Evolutionary conservation across 805 yeast genomes (phyloP), one percentile per base, ranked within the genome.

Genomic region (Suhomyces sp.): DNA sequence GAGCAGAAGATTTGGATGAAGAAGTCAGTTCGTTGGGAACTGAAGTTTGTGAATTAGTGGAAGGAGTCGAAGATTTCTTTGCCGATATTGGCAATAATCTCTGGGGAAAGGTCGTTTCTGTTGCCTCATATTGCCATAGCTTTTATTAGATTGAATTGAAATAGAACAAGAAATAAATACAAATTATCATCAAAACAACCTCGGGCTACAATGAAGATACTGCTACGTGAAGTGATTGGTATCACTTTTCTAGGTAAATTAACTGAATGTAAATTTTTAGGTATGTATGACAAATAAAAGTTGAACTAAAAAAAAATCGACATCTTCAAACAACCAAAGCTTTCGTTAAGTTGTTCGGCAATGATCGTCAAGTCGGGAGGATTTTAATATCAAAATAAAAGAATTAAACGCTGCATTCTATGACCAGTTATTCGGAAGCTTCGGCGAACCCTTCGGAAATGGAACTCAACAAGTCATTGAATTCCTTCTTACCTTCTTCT

Each of bases 391-490:
- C 3, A 17, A 26, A 7, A 7, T 20, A 26, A 13, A 26, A 33
- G 40, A 43, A 31, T 32, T 34, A 33, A 42, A 39, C 21, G 35
- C 35, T 18, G 26, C 38, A 36, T 24, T 11, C 12, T 23, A 6
- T 23, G n/a, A 17, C 17, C 28, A 20, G 10, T 51, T 77, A 91
- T 70, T 91, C 98, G 39, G 95, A 77, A 21, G 96, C 95, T 65
- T 91, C 97, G 44, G 95, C 91, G 68, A 93, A 93, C 66, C 86
- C 81, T 62, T 93, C 98, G 49, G 84, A 76, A 55, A 93, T 87
- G 52, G 70, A 76, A 36, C 79, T 63, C 54, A 84, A 70, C 54
- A 93, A 76, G 52, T 79, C 81, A 48, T 79, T 85, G 65, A 88
- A 91, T 63, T 86, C 88, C 49, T 68, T 77, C 50, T 74, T 75